Conservation (phyloP, 2,329 filamentous ascomycete genomes). For the Knoxdaviesia capensis region DNA sequence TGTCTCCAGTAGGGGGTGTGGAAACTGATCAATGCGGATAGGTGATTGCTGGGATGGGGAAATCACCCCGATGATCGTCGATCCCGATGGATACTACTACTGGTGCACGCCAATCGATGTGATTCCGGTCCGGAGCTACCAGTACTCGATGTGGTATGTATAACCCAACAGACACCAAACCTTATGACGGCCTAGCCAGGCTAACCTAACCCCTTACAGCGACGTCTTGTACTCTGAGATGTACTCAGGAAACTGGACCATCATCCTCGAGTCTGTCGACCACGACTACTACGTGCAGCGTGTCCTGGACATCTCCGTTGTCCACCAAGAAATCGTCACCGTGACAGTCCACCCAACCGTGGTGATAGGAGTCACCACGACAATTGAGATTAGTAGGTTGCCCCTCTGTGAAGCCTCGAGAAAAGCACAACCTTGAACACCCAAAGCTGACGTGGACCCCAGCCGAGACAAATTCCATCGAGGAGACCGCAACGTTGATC, state of each 20-base stretch:
- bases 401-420: background rate
- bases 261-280: slow-evolving; percentile 1
- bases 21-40: background rate
- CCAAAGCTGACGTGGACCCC: background rate
- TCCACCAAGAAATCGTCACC: slow-evolving; percentile 1
- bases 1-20: background rate
- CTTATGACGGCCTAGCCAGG: background rate
- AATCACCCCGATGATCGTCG: slow-evolving; percentile 1
- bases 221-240: slow-evolving; percentile 3
- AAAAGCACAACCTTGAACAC: background rate
- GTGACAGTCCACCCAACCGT: slow-evolving; percentile 1
- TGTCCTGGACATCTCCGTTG: slow-evolving; percentile 1
- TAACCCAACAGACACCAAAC: background rate
- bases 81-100: slow-evolving; percentile 2
- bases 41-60: background rate
- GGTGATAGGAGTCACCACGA: slow-evolving; percentile 1
- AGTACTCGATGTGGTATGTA: slow-evolving; percentile 2
- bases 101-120: background rate
- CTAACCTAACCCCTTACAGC: background rate
- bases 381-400: background rate
- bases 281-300: slow-evolving; percentile 1
- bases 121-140: background rate
- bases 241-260: slow-evolving; percentile 1
- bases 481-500: slow-evolving; percentile 1
- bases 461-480: background rate